Percentiles rank a stretch among this genome's conserved stretches.
Conservation (phyloP, 2,329 filamentous ascomycete genomes). For the Whalleya microplaca region DNA sequence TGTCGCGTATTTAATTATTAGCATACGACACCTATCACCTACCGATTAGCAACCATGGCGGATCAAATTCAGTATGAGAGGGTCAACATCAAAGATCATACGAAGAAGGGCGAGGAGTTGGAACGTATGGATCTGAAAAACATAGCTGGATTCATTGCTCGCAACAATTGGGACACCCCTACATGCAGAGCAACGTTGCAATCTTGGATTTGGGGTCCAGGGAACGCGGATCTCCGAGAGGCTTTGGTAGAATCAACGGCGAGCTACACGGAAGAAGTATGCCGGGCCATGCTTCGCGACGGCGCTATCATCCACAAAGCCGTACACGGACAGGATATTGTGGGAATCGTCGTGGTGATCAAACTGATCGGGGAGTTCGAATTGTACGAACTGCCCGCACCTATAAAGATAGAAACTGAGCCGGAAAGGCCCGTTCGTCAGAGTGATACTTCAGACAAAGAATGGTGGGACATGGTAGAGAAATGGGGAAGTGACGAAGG, state of each 20-base stretch:
- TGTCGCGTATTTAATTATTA: too few species aligned
- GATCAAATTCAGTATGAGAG: neutral
- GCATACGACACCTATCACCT: too few species aligned
- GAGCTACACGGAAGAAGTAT: neutral
- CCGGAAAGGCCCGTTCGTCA: too few species aligned
- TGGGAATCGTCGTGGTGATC: neutral
- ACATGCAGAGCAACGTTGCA: neutral
- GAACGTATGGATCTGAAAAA: neutral
- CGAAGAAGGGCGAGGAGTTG: neutral
- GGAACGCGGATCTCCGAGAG: neutral
- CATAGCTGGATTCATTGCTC: neutral
- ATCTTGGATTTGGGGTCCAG: neutral
- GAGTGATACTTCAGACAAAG: neutral
- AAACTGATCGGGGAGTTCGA: neutral
- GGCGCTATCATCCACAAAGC: neutral
- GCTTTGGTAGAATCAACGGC: neutral
- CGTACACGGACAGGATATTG: neutral
- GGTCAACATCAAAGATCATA: neutral
- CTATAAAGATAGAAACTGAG: neutral
- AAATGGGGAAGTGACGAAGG: neutral
- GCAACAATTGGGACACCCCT: neutral
- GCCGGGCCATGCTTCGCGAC: neutral
- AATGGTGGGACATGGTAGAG: neutral
- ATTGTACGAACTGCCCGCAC: neutral
- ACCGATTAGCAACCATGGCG: too few species aligned